Base-by-base conservation (phyloP, 306 rosid genomes). In the Lupinus albus region DNA sequence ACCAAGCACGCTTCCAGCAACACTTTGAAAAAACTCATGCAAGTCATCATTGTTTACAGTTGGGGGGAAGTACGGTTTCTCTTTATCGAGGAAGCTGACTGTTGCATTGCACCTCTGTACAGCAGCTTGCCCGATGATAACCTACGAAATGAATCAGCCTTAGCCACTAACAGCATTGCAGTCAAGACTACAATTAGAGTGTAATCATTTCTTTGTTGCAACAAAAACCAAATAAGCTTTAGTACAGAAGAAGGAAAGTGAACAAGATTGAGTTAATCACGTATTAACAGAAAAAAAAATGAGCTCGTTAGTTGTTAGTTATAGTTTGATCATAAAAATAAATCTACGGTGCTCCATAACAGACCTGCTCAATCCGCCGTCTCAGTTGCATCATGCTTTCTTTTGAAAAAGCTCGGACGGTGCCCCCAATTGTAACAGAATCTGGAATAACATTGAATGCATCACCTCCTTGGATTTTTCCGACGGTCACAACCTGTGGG, bases 381-480 rank as follows among this genome's bases (percentile, higher is more conserved):
- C 60, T 78, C 32, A 90, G 84, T 60, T 80, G 85, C 51, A 55
- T 2, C n/a, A 89, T 65, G 70, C 80, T 84, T 60, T 84, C 72
- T 70, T 53, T 73, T 28, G 86, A 75, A 65, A 93, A 83, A 61
- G 89, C 88, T 47, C 92, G 84, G 80, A 93, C 88, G 41, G 97
- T 90, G 76, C 97, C 97, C 15, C 96, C 96, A 70, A 93, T 83
- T 13, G 84, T 80, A 62, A 93, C 96, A 63, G 86, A 90, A 70
- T 93, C 97, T 35, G 95, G 97, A 80, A 93, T 93, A 52, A 93
- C 90, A 69, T 93, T 93, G 77, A 90, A 85, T 15, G 97, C 96
- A 44, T 81, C 91, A 70, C 90, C 99, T 74, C 99, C 94, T 69
- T 86, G 81, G 70, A 93, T 84, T 67, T 76, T 88, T n/a, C 83